Conservation (phyloP, 2,329 filamentous ascomycete species). For the Penicillium sp. region DNA sequence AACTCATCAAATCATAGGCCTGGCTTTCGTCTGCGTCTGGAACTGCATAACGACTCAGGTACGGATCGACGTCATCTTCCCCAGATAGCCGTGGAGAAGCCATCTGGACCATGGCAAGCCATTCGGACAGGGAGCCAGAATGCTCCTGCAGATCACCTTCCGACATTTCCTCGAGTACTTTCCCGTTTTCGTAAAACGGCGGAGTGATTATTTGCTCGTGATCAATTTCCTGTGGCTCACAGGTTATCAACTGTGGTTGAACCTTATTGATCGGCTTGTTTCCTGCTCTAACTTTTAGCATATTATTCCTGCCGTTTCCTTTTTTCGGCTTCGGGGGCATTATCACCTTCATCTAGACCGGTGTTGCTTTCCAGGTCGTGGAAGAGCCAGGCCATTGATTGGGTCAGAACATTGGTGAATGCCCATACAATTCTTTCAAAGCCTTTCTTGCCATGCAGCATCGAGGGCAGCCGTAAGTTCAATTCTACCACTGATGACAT, state of each 20-base stretch:
- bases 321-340: neutral
- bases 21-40: constrained; percentile 31
- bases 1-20: constrained; percentile 32
- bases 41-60: constrained; percentile 45
- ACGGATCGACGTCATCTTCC: constrained; percentile 44
- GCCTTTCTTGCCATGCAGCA: constrained; percentile 79
- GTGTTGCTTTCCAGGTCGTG: constrained; percentile 54
- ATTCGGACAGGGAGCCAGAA: constrained; percentile 59
- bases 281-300: constrained; percentile 19
- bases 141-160: constrained; percentile 60
- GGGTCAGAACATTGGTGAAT: constrained; percentile 71
- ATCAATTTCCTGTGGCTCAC: constrained; percentile 25
- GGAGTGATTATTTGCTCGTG: constrained; percentile 34
- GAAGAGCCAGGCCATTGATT: constrained; percentile 74
- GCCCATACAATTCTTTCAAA: constrained; percentile 78
- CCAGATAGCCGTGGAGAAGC: constrained; percentile 40
- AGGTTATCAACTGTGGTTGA: constrained; percentile 39
- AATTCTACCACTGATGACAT: constrained; percentile 65
- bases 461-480: constrained; percentile 70
- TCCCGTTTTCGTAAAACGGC: constrained; percentile 19
- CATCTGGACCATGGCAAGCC: constrained; percentile 59
- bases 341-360: constrained; percentile 45
- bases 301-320: neutral
- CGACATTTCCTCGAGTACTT: constrained; percentile 29
- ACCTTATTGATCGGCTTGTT: constrained; percentile 38